Evolutionary conservation across 1,284 basidiomycete species (phyloP).

Genomic region (Tilletia caries): DNA sequence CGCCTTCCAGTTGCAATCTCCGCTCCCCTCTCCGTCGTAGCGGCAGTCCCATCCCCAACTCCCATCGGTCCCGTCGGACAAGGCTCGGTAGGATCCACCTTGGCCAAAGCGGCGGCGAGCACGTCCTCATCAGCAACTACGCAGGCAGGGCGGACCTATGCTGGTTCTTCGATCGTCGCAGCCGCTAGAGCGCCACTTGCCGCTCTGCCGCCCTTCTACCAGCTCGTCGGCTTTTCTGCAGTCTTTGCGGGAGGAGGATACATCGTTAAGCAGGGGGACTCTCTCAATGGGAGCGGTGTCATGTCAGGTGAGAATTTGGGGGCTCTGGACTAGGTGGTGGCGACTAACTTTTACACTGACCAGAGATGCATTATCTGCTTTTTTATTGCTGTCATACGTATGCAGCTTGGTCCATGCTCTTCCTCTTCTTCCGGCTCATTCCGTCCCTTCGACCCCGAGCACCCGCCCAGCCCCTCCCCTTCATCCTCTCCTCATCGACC

Average conservation of each 20-base stretch:
- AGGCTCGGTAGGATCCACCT: not conserved
- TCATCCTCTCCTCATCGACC: not conserved
- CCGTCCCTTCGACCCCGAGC: constrained; percentile 3
- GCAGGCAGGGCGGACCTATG: not conserved
- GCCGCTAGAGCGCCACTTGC: not conserved
- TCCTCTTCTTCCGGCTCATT: constrained; percentile 12
- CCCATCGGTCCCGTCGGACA: not conserved
- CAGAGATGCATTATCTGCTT: no score
- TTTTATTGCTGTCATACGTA: no score
- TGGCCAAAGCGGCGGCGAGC: not conserved
- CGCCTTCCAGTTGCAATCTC: not conserved
- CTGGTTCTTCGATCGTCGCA: not conserved
- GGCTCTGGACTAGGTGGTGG: not conserved
- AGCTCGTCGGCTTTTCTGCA: constrained; percentile 4
- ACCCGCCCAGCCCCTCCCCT: constrained; percentile 7
- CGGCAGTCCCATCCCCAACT: not conserved
- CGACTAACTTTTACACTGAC: no score
- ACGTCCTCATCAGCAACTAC: not conserved
- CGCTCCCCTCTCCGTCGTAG: not conserved
- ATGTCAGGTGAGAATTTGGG: constrained; percentile 11
- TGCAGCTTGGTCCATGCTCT: constrained; percentile 5
- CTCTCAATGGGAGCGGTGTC: constrained; percentile 3
- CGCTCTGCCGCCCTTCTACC: constrained; percentile 9
- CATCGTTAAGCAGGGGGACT: constrained; percentile 5
- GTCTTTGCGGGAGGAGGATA: constrained; percentile 2